Evolutionary conservation across 176 grass and related monocot species (phyloP).

Genomic region (Aegilops longissima): DNA sequence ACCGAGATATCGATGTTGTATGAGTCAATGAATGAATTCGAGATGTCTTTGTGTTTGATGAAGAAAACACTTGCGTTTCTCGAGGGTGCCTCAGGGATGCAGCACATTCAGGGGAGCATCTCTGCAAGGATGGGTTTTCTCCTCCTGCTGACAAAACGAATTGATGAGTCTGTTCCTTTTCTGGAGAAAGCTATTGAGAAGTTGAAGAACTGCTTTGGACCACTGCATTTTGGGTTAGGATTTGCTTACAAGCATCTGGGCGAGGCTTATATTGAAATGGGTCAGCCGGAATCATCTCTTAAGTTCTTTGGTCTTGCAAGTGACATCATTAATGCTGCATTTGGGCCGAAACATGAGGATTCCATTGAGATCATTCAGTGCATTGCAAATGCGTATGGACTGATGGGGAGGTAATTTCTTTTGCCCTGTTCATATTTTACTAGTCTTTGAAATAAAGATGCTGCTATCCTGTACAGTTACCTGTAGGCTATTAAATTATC

Average conservation of each 20-base stretch:
- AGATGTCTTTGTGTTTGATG: conserved; percentile 66
- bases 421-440: neutral
- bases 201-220: conserved; percentile 67
- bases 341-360: conserved; percentile 63
- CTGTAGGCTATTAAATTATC: neutral
- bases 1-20: conserved; percentile 62
- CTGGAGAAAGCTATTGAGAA: conserved; percentile 63
- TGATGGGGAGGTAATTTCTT: conserved; percentile 63
- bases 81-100: conserved; percentile 41
- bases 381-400: conserved; percentile 72
- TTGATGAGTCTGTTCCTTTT: conserved; percentile 60
- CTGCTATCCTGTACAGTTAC: neutral
- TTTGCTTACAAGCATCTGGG: conserved; percentile 80
- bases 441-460: conserved; percentile 9
- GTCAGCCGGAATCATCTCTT: conserved; percentile 41
- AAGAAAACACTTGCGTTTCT: conserved; percentile 60
- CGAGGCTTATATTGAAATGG: conserved; percentile 48
- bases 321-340: conserved; percentile 57
- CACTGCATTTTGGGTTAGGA: conserved; percentile 66
- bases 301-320: conserved; percentile 47
- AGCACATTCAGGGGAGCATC: conserved; percentile 63
- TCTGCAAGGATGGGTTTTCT: conserved; percentile 70
- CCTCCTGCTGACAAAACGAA: conserved; percentile 51
- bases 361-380: conserved; percentile 58
- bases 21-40: conserved; percentile 58